phyloP scores from a whole-genome alignment of 2,329 filamentous ascomycete species.

The Ophiocordyceps sinensis region DNA sequence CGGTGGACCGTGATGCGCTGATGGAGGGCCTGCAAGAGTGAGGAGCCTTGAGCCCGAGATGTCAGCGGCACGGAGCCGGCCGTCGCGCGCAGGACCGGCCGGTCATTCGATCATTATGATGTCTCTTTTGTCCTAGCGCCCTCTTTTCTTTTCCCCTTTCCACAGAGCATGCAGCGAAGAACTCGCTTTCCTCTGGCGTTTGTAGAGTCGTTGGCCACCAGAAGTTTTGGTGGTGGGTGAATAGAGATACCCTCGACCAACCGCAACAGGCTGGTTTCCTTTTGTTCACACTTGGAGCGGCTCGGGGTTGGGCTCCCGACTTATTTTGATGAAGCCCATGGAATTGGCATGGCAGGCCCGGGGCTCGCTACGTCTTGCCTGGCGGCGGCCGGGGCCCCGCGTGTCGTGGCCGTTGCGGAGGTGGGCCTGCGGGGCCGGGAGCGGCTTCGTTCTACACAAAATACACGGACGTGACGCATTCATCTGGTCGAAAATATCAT shows the following conservation, averaged over 20 bases:
- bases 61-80: neutral
- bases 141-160: neutral
- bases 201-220: neutral
- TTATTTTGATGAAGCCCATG: too few relatives aligned
- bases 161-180: neutral
- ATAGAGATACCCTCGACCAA: constrained; percentile 1
- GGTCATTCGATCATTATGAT: neutral
- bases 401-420: too few relatives aligned
- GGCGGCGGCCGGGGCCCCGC: too few relatives aligned
- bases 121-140: neutral
- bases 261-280: neutral
- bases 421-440: too few relatives aligned
- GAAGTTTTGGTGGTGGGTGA: neutral
- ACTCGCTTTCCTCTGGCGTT: neutral
- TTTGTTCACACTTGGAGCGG: neutral
- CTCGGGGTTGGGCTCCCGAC: too few relatives aligned
- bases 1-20: constrained; percentile 45
- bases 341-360: too few relatives aligned
- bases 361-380: too few relatives aligned
- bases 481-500: too few relatives aligned
- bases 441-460: too few relatives aligned
- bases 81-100: neutral
- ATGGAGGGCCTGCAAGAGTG: constrained; percentile 36
- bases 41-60: constrained; percentile 1
- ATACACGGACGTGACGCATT: too few relatives aligned